Percentiles rank a stretch among this genome's conserved stretches.
These are phyloP conservation scores for Cryptosporidium canis DNA, from an alignment of 169 alveolate genomes.

Conservation along the genomic window DNA sequence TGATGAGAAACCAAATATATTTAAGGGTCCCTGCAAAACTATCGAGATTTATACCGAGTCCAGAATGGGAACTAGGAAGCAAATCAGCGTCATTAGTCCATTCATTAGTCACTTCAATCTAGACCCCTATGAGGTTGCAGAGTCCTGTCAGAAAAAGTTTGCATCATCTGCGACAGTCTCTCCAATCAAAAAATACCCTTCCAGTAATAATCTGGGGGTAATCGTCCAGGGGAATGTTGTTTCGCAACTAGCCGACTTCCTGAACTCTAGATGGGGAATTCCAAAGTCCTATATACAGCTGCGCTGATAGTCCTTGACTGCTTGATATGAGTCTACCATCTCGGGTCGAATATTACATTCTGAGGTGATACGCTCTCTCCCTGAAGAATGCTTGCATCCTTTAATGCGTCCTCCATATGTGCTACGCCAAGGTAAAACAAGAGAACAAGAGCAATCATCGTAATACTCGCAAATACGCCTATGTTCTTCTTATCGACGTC, in stretches of 20 bases:
- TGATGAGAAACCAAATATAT: slow-evolving; percentile 9
- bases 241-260: not conserved
- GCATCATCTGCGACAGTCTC: slow-evolving; percentile 66
- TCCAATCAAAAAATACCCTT: slow-evolving; percentile 46
- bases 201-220: slow-evolving; percentile 18
- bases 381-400: slow-evolving; percentile 47
- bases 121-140: slow-evolving; percentile 48
- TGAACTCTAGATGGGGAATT: slow-evolving; percentile 49
- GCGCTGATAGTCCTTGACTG: not conserved
- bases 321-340: slow-evolving; percentile 13
- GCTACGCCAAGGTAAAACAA: slow-evolving; percentile 66
- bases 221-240: slow-evolving; percentile 65
- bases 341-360: slow-evolving; percentile 51
- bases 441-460: slow-evolving; percentile 65
- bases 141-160: slow-evolving; percentile 52
- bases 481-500: slow-evolving; percentile 57
- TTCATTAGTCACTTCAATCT: slow-evolving; percentile 43
- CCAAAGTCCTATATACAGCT: slow-evolving; percentile 53
- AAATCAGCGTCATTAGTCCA: slow-evolving; percentile 62
- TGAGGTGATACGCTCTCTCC: slow-evolving; percentile 58
- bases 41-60: slow-evolving; percentile 38
- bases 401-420: slow-evolving; percentile 71
- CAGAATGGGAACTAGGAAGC: slow-evolving; percentile 57
- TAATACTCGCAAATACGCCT: slow-evolving; percentile 67
- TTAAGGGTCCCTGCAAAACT: slow-evolving; percentile 42